Percentiles rank a stretch among this genome's conserved stretches.
Evolutionary conservation across 306 rosid species (phyloP).

Genomic region (Crataegus laevigata): DNA sequence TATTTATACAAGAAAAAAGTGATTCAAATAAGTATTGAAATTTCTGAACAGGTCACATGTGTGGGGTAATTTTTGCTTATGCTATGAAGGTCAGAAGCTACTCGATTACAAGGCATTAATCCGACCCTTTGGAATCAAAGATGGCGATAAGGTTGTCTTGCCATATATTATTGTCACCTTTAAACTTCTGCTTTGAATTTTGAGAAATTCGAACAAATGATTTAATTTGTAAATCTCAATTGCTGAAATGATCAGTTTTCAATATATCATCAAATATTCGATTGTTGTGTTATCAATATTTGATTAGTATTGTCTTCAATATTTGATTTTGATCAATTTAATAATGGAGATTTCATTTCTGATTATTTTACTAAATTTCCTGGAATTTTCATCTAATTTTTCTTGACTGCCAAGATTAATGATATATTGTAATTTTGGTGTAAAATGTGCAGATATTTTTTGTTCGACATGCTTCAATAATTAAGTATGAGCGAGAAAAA

Average conservation of each 20-base stretch:
- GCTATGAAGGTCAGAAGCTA: constrained; percentile 32
- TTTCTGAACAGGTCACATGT: constrained; percentile 36
- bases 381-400: background rate
- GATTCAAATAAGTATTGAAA: background rate
- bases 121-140: constrained; percentile 30
- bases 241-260: background rate
- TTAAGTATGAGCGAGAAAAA: background rate
- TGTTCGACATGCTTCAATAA: background rate
- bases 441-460: background rate
- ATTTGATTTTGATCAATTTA: background rate
- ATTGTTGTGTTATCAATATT: background rate
- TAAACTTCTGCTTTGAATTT: no score
- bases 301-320: no score
- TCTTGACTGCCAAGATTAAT: background rate
- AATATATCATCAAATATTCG: background rate
- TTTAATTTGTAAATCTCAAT: no score
- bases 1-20: background rate
- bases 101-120: constrained; percentile 30
- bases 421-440: background rate
- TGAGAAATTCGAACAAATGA: background rate
- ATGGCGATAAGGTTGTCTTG: constrained; percentile 38
- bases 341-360: background rate
- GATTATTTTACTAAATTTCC: background rate
- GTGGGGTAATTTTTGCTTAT: constrained; percentile 49
- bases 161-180: background rate